phyloP scores from a whole-genome alignment of 225 moss, liverwort and hornwort genomes.

The Straminergon stramineum region DNA sequence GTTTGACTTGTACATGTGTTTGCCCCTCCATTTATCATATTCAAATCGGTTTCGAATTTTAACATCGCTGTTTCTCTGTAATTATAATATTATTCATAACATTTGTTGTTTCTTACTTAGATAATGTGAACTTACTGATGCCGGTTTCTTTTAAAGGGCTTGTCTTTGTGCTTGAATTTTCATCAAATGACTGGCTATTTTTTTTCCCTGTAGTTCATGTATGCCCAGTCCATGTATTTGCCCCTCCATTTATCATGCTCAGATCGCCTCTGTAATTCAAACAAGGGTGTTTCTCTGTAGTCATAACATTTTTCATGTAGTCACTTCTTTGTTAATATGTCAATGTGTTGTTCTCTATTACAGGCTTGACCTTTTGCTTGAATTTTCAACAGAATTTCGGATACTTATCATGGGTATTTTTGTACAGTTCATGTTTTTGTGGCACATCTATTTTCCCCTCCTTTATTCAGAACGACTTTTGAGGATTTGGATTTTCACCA shows the following conservation, averaged over 20 bases:
- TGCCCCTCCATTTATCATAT: constrained; percentile 2
- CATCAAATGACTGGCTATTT: not conserved
- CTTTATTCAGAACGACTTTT: not conserved
- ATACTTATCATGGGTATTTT: not conserved
- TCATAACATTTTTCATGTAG: not conserved
- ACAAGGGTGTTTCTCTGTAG: not conserved
- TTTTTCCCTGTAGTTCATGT: not conserved
- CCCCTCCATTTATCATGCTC: not conserved
- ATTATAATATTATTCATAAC: not conserved
- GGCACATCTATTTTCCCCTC: not conserved
- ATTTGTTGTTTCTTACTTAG: not conserved
- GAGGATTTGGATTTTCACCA: not conserved
- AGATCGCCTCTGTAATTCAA: not conserved
- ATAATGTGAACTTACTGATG: not conserved
- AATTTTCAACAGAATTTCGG: not conserved
- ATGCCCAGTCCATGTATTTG: not conserved
- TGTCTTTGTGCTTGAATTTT: not conserved
- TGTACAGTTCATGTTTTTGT: not conserved
- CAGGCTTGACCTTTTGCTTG: not conserved
- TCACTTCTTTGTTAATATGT: too few species aligned
- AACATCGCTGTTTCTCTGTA: not conserved
- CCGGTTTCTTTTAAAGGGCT: not conserved
- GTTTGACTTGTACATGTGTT: not conserved
- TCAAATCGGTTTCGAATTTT: not conserved
- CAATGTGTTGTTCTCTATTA: not conserved